Base-by-base conservation (phyloP, 352 stramenopile species). In the Vaucheria bursata region DNA sequence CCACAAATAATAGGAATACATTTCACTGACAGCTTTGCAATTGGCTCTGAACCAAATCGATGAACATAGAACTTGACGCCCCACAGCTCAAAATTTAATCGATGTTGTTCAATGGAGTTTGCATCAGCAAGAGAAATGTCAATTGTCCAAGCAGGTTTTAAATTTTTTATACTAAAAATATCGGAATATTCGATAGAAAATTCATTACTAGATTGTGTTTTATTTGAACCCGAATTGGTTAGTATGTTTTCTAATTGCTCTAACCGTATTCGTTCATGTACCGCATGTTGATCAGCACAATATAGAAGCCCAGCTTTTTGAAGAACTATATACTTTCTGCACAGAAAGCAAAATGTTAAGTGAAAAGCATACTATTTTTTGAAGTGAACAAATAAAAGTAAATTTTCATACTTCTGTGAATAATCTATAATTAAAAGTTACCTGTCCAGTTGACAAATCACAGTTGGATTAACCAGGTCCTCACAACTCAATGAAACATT, bases 251-350 rank as follows among this genome's bases (percentile, higher is more conserved):
- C 53, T 34, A 68, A 34, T 2, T 31, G 31, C 53, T 68, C 53
- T 34, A 68, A 7, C 31, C 53, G 53, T 68, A 68, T 68, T 31
- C 53, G 53, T 34, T 68, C 53, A 7, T 68, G 53, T 2, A 68
- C 53, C 2, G 53, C 53, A 7, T 68, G 53, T 34, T 68, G 53
- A 7, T 68, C 53, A 2, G 53, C 53, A 7, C 53, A 68, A 31
- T 37, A 2, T 2, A 68, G 53, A 31, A 68, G 53, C 7, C 2
- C 53, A 2, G 31, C 53, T 7, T 34, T 68, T 31, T 34, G 53
- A 2, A 68, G 2, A 2, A 68, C 8, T 7, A 68, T 68, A 34
- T 68, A 68, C 53, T 68, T 68, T 2, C 53, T 68, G 53, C 53
- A 7, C 6, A 2, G 8, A 34, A 31, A 7, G 53, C 53, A 59